Evolutionary conservation across 2,329 filamentous ascomycete genomes (phyloP), one percentile per base, ranked within the genome.

Genomic region (Arthrobotrys sinensis): DNA sequence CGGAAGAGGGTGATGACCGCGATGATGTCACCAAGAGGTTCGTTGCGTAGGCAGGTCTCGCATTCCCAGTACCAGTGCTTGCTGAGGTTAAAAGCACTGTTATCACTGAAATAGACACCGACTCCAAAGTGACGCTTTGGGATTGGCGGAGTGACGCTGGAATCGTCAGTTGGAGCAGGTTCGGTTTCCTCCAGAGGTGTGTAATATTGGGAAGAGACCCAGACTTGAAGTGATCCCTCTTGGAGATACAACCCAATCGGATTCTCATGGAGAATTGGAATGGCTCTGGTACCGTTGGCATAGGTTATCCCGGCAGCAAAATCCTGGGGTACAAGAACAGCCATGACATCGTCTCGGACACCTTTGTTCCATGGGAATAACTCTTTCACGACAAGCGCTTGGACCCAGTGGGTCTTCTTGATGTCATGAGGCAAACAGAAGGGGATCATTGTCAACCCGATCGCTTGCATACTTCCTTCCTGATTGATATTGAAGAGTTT

Each of bases 191-290:
- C 36, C 8, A n/a, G 12, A 12, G 66, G 66, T 2, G 12, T 28
- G 32, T 50, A 75, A 8, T 45, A 14, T 28, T 76, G 40, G 1
- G 72, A 69, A 4, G 55, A 55, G 40, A 65, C 43, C 64, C 65
- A 76, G 3, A 76, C 65, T 48, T 76, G 72, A 19, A 76, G 36
- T n/a, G 7, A 64, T 69, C 72, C 53, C 16, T 76, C 72, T 65
- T 66, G 53, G 12, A 76, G 16, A 36, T 63, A 45, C n/a, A 69
- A 43, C 32, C 65, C 46, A 28, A 65, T 19, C 19, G 72, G 72
- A 14, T 64, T 45, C 6, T 34, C 16, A 16, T 69, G 55, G 6
- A 75, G 36, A 6, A 64, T 64, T n/a, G 72, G 72, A 28, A 76
- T 43, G 3, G 21, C 45, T 5, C 55, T 10, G 8, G 19, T 55